phyloP scores from a whole-genome alignment of 345 rosid genomes.

The Draba incana region DNA sequence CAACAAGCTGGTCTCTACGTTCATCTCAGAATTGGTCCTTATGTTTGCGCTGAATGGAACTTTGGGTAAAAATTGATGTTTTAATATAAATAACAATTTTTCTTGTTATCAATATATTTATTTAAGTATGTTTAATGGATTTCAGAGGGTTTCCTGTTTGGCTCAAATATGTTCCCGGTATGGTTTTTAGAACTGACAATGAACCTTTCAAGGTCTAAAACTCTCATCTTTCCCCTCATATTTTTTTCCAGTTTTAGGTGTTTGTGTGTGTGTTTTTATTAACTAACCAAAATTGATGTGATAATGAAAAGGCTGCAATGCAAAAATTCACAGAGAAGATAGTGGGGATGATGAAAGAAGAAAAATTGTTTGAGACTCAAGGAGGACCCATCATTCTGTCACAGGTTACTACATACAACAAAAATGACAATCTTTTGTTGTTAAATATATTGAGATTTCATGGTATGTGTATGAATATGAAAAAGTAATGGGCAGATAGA shows the following conservation, averaged over 20 bases:
- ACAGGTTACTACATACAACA: conserved; percentile 48
- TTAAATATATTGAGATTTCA: background rate
- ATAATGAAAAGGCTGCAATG: conserved; percentile 70
- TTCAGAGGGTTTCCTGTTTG: conserved; percentile 51
- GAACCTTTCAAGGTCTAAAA: conserved; percentile 72
- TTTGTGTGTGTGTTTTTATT: background rate
- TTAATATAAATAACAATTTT: background rate
- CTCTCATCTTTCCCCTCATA: background rate
- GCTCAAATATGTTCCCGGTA: conserved; percentile 83
- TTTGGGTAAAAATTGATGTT: conserved; percentile 57
- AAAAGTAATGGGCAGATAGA: conserved; percentile 52
- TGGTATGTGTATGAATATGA: background rate
- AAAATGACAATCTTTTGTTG: conserved; percentile 2
- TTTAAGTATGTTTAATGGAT: conserved; percentile 8
- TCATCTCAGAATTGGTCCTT: conserved; percentile 96
- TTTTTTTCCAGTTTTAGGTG: background rate
- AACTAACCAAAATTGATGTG: conserved; percentile 42
- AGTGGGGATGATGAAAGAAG: conserved; percentile 80
- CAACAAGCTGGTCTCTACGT: conserved; percentile 86
- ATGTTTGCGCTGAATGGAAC: conserved; percentile 94
- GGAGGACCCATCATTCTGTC: conserved; percentile 92
- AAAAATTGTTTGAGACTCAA: conserved; percentile 68
- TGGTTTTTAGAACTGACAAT: conserved; percentile 87
- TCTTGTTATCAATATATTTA: background rate
- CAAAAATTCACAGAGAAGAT: conserved; percentile 69